phyloP scores from a whole-genome alignment of 2,329 filamentous ascomycete species.

The Cordyceps farinosa region DNA sequence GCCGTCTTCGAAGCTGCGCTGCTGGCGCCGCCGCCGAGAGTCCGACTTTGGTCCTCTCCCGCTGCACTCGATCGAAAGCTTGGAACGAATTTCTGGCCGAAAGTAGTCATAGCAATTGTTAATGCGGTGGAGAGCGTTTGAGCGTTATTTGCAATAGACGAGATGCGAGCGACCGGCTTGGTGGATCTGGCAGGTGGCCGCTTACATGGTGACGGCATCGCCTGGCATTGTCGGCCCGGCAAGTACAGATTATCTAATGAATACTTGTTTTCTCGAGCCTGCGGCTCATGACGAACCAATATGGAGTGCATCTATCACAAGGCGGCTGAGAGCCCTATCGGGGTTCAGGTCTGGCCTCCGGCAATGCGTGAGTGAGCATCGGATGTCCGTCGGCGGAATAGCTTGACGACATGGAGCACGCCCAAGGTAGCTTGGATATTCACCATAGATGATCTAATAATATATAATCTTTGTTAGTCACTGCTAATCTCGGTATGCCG shows the following conservation, averaged over 20 bases:
- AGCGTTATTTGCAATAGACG: neutral
- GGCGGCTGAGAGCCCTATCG: neutral
- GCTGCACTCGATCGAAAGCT: neutral
- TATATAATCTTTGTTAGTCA: neutral
- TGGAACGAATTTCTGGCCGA: neutral
- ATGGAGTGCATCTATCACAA: neutral
- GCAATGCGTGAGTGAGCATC: neutral
- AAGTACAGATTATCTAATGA: neutral
- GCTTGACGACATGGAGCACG: neutral
- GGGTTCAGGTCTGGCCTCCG: neutral
- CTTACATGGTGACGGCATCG: neutral
- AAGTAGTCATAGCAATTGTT: neutral
- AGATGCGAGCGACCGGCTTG: neutral
- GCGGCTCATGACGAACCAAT: neutral
- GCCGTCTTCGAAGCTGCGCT: constrained; percentile 4
- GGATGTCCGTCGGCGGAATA: neutral
- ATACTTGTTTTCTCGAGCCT: neutral
- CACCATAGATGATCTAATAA: neutral
- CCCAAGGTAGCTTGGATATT: too few species aligned
- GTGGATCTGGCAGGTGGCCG: neutral
- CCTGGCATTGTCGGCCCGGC: too few species aligned
- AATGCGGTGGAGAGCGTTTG: neutral
- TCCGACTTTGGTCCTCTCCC: constrained; percentile 4
- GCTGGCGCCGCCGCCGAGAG: constrained; percentile 9
- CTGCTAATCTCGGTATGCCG: neutral